Conservation (phyloP, 2,329 filamentous ascomycete species). For the Penicillium sp. region DNA sequence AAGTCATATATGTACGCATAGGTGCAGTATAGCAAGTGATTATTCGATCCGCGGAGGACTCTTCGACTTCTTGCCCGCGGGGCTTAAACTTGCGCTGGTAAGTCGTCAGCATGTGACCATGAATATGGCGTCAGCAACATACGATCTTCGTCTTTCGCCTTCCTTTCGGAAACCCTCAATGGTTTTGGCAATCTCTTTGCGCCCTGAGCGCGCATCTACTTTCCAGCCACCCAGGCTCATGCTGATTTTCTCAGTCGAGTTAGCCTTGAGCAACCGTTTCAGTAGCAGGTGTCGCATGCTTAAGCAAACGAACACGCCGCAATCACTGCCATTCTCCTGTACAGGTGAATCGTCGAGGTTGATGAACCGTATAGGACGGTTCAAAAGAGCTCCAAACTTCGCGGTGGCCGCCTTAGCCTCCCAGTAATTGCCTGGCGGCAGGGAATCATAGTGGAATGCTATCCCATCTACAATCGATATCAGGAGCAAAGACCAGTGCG, state of each 20-base stretch:
- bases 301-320: conserved; percentile 93
- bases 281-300: conserved; percentile 93
- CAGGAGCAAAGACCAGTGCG: conserved; percentile 92
- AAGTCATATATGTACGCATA: not conserved
- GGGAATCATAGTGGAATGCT: conserved; percentile 95
- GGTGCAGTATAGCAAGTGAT: not conserved
- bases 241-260: conserved; percentile 82
- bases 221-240: conserved; percentile 91
- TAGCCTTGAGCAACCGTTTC: conserved; percentile 77
- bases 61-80: conserved; percentile 29
- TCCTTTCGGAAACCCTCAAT: conserved; percentile 88
- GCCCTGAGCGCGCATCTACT: conserved; percentile 77
- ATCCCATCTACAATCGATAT: conserved; percentile 87
- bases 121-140: conserved; percentile 46
- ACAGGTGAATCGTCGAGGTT: conserved; percentile 85
- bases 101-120: conserved; percentile 1
- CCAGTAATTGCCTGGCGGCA: conserved; percentile 74
- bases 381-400: conserved; percentile 73
- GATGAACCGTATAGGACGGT: conserved; percentile 70
- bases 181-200: conserved; percentile 89
- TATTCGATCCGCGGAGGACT: conserved; percentile 32
- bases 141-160: conserved; percentile 82
- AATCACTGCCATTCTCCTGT: conserved; percentile 91
- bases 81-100: conserved; percentile 29
- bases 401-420: conserved; percentile 73